Percentiles rank a stretch among this genome's conserved stretches.
These are phyloP conservation scores for Candida germanica DNA, from an alignment of 805 yeast species.

Conservation along the genomic window DNA sequence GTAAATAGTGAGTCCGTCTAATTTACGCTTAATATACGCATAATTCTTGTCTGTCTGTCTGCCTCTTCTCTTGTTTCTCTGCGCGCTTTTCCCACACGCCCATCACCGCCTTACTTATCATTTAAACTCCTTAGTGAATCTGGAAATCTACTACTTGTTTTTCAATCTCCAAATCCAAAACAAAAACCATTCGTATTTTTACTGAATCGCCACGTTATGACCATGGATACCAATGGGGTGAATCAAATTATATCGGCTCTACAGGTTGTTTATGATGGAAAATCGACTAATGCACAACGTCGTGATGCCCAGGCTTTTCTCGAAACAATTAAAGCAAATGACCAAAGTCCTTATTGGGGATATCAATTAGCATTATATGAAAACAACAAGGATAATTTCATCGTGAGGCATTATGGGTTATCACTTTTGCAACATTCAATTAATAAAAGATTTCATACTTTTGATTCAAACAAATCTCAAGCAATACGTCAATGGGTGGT, in stretches of 20 bases:
- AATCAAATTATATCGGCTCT: slow-evolving; percentile 75
- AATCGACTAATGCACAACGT: slow-evolving; percentile 55
- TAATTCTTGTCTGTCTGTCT: no score
- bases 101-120: no score
- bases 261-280: slow-evolving; percentile 67
- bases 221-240: slow-evolving; percentile 44
- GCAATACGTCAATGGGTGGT: slow-evolving; percentile 83
- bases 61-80: not conserved
- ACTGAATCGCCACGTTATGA: slow-evolving; percentile 4
- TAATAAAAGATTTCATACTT: slow-evolving; percentile 51
- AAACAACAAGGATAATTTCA: slow-evolving; percentile 53
- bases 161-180: no score
- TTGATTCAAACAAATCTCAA: slow-evolving; percentile 51
- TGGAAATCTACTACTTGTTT: no score
- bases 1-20: no score
- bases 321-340: slow-evolving; percentile 70
- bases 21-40: no score
- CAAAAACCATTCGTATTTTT: no score
- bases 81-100: not conserved
- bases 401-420: slow-evolving; percentile 88
- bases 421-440: slow-evolving; percentile 75
- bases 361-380: slow-evolving; percentile 73
- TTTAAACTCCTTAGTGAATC: no score
- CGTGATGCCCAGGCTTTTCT: slow-evolving; percentile 60
- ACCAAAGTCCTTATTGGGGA: slow-evolving; percentile 91